Evolutionary conservation across 176 grass and related monocot species (phyloP).

Genomic region (Hsuehochloa calcarea): DNA sequence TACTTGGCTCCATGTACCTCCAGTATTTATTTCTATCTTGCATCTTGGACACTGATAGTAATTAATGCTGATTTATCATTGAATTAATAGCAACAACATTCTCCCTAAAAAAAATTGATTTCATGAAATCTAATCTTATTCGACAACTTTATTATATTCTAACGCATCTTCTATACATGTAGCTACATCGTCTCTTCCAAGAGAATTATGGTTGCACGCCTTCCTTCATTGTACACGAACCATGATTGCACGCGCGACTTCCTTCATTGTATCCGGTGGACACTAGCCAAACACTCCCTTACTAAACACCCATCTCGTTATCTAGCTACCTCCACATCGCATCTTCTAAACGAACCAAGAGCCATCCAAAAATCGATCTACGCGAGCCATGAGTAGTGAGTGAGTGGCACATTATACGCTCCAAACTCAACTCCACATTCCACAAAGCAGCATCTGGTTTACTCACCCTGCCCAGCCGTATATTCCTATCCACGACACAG

Average conservation of each 20-base stretch:
- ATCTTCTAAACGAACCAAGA: not conserved
- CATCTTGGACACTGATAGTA: no score
- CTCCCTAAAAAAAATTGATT: not conserved
- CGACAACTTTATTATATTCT: not conserved
- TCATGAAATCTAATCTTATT: not conserved
- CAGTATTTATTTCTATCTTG: no score
- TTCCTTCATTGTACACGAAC: no score
- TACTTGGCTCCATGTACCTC: no score
- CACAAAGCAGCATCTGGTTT: slow-evolving; percentile 9
- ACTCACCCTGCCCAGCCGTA: not conserved
- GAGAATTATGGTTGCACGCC: not conserved
- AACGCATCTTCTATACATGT: not conserved
- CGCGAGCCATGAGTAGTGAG: not conserved
- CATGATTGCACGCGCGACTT: no score
- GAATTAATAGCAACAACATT: no score
- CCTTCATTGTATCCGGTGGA: not conserved
- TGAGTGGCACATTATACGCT: not conserved
- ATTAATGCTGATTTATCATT: no score
- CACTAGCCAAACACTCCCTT: not conserved
- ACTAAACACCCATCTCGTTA: not conserved
- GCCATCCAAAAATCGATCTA: not conserved
- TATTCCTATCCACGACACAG: not conserved
- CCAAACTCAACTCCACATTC: not conserved
- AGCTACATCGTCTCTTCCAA: not conserved
- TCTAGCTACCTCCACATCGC: not conserved